Base-by-base conservation (phyloP, 1,139 yeast genomes). In the Ashbya aceris region DNA sequence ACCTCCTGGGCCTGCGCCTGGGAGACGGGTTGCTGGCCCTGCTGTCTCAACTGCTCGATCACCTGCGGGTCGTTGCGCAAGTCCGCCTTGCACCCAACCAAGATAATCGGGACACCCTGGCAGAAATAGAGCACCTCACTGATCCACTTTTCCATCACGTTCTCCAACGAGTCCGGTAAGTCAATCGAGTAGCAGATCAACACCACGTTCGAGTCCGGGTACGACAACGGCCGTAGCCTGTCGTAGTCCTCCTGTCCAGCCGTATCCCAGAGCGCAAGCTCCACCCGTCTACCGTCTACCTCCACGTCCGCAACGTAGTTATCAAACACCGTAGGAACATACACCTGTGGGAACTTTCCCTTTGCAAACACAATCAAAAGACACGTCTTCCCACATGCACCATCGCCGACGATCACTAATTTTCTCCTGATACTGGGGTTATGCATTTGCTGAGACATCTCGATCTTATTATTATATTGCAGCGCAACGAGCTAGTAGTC, bases 161-260 rank as follows among this genome's bases (percentile, higher is more conserved):
- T 86, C 60, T 84, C 93, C 55, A 86, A 74, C 27, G 95, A 84
- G 67, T 85, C 95, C 49, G 95, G 96, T 35, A 89, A 77, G 64
- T 84, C 95, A 52, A 86, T 77, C 13, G 95, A 79, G 71, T 85
- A 87, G 73, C 96, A 86, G 57, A 86, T 84, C 64, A 86, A 74
- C 51, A 86, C 83, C 50, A 86, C 95, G 63, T 86, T 84, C 42
- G 95, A 81, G 66, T 86, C 95, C 48, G 95, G 95, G 68, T 86
- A 86, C 27, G 93, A 81, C 57, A 86, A 73, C 17, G 96, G 96
- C 71, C 96, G 80, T 63, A 86, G 74, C 69, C 95, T 81, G 66
- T 85, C 95, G 67, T 85, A 86, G 69, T 85, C 95, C 71, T 85
- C 95, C 73, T 85, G 95, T 50, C 95, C 95, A 45, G 95, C 96